Conservation (phyloP, 2,329 filamentous ascomycete genomes). For the Fusarium keratoplasticum region DNA sequence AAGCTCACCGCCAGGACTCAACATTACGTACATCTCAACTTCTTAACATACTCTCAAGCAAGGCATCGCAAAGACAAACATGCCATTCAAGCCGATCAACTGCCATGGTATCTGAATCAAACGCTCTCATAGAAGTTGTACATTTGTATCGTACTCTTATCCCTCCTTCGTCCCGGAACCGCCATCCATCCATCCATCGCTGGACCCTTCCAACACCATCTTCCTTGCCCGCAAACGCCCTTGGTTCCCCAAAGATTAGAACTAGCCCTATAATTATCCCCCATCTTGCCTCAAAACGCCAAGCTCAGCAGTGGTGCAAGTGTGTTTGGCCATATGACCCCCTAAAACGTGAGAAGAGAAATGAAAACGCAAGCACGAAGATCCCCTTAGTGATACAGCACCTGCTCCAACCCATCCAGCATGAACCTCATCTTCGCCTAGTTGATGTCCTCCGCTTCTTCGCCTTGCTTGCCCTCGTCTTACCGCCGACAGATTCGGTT, state of each 20-base stretch:
- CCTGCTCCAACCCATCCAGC: neutral
- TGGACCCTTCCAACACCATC: slow-evolving; percentile 10
- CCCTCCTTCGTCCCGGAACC: slow-evolving; percentile 7
- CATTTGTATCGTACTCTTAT: slow-evolving; percentile 40
- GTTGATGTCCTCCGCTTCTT: slow-evolving; percentile 52
- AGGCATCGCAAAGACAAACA: neutral
- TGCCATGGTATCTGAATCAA: neutral
- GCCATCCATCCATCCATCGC: slow-evolving; percentile 19
- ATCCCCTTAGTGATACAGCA: slow-evolving; percentile 28
- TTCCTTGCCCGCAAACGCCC: slow-evolving; percentile 34
- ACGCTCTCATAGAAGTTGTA: slow-evolving; percentile 31
- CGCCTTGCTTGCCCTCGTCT: slow-evolving; percentile 45
- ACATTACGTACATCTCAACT: neutral
- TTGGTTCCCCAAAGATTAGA: slow-evolving; percentile 32
- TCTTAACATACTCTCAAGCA: neutral
- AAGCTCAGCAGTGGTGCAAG: slow-evolving; percentile 36
- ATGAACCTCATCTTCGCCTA: slow-evolving; percentile 47
- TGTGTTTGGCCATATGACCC: slow-evolving; percentile 34
- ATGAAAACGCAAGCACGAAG: slow-evolving; percentile 15
- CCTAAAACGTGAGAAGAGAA: slow-evolving; percentile 24
- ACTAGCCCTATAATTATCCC: slow-evolving; percentile 25
- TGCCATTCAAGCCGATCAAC: neutral
- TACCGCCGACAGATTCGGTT: slow-evolving; percentile 32
- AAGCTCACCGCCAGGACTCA: neutral
- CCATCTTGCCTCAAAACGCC: slow-evolving; percentile 41